Percentiles rank a stretch among this genome's conserved stretches.
Conservation (phyloP, 1,284 basidiomycete genomes). For the Microbotryum intermedium region DNA sequence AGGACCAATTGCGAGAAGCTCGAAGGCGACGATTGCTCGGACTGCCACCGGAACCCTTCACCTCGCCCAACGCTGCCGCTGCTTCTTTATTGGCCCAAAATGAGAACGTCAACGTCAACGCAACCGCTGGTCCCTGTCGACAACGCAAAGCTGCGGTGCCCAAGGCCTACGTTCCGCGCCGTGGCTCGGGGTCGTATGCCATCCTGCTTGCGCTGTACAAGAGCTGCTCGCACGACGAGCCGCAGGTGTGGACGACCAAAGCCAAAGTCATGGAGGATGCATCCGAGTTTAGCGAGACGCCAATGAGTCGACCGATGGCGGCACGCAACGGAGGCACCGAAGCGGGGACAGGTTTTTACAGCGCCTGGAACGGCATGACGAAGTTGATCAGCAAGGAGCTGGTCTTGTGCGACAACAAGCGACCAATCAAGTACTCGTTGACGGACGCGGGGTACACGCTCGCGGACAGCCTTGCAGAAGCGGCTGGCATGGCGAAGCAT, state of each 20-base stretch:
- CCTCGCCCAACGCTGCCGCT: background rate
- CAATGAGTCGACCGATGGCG: constrained; percentile 12
- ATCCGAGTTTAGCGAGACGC: constrained; percentile 1
- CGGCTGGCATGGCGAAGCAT: constrained; percentile 7
- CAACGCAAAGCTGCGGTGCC: background rate
- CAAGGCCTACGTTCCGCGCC: constrained; percentile 22
- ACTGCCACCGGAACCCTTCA: background rate
- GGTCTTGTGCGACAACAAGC: constrained; percentile 7
- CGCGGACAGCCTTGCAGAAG: constrained; percentile 15
- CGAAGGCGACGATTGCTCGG: background rate
- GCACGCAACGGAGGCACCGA: constrained; percentile 1
- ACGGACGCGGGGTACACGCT: constrained; percentile 17
- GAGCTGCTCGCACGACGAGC: constrained; percentile 11
- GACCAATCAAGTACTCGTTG: constrained; percentile 11
- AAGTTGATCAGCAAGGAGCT: constrained; percentile 13
- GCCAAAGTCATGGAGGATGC: constrained; percentile 8
- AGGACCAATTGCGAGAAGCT: background rate
- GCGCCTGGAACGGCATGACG: constrained; percentile 19
- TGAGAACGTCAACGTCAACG: background rate
- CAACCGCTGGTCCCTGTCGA: background rate
- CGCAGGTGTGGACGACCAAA: constrained; percentile 5
- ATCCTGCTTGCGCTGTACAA: constrained; percentile 25
- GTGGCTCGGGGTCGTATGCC: constrained; percentile 22
- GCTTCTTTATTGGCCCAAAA: no score
- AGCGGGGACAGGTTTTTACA: constrained; percentile 2